Percentiles rank a stretch among this genome's conserved stretches.
Conservation (phyloP, 345 rosid species). For the Rhodamnia argentea region DNA sequence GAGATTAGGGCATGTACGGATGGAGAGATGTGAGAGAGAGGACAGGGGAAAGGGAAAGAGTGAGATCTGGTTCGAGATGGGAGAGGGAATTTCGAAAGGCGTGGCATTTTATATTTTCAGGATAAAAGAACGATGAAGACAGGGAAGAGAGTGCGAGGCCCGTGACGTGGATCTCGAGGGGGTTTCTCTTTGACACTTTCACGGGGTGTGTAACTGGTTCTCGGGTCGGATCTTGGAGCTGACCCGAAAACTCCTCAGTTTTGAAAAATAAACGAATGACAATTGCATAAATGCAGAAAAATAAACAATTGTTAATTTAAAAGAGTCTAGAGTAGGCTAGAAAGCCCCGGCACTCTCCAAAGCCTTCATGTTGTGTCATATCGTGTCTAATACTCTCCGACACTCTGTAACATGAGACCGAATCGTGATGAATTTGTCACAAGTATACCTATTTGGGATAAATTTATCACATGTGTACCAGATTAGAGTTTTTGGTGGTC, state of each 20-base stretch:
- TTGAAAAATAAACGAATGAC: background rate
- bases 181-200: background rate
- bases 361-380: too few species aligned
- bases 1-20: background rate
- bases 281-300: background rate
- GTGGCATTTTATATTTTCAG: background rate
- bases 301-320: background rate
- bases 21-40: background rate
- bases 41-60: background rate
- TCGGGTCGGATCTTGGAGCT: background rate
- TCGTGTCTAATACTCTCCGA: too few species aligned
- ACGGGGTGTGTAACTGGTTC: background rate
- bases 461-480: too few species aligned
- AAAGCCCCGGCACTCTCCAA: too few species aligned
- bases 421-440: too few species aligned
- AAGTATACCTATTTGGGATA: too few species aligned
- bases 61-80: background rate
- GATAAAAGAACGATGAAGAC: background rate
- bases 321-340: background rate
- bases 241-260: background rate
- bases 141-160: background rate
- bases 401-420: too few species aligned
- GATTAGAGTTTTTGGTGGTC: too few species aligned
- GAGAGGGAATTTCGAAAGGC: constrained; percentile 1
- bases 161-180: background rate